These are phyloP conservation scores for Thelonectria olida DNA, from an alignment of 2,329 filamentous ascomycete species.

Conservation along the genomic window DNA sequence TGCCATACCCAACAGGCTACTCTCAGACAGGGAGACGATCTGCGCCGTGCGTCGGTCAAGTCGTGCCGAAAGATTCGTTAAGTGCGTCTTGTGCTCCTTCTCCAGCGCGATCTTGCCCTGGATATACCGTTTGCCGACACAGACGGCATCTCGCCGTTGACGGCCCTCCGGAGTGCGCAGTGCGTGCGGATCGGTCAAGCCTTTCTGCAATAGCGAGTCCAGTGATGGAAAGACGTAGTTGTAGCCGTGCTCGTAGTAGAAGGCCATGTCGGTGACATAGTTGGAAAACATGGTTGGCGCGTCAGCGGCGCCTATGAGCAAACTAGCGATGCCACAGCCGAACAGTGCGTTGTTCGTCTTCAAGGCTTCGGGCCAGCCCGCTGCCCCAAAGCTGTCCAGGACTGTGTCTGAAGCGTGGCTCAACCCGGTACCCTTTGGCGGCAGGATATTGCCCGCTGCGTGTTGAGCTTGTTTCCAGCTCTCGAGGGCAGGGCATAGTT, in stretches of 20 bases:
- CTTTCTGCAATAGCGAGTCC: slow-evolving; percentile 29
- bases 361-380: slow-evolving; percentile 33
- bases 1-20: slow-evolving; percentile 35
- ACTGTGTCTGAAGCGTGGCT: slow-evolving; percentile 24
- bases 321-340: slow-evolving; percentile 34
- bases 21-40: slow-evolving; percentile 36
- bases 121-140: slow-evolving; percentile 34
- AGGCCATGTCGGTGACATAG: slow-evolving; percentile 36
- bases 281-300: slow-evolving; percentile 36
- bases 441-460: slow-evolving; percentile 29
- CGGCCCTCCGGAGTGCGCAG: slow-evolving; percentile 28
- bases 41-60: slow-evolving; percentile 30
- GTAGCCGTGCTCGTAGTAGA: slow-evolving; percentile 37
- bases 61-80: slow-evolving; percentile 28
- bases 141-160: slow-evolving; percentile 32
- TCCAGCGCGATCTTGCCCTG: slow-evolving; percentile 36
- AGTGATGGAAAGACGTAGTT: slow-evolving; percentile 37
- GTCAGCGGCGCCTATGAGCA: slow-evolving; percentile 36
- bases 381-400: slow-evolving; percentile 26
- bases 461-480: slow-evolving; percentile 32
- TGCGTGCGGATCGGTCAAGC: slow-evolving; percentile 29
- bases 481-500: slow-evolving; percentile 31
- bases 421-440: slow-evolving; percentile 32
- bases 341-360: slow-evolving; percentile 36
- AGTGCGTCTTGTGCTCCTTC: slow-evolving; percentile 28